These are phyloP conservation scores for Botrytis fragariae DNA, from an alignment of 2,329 filamentous ascomycete genomes.

Conservation along the genomic window DNA sequence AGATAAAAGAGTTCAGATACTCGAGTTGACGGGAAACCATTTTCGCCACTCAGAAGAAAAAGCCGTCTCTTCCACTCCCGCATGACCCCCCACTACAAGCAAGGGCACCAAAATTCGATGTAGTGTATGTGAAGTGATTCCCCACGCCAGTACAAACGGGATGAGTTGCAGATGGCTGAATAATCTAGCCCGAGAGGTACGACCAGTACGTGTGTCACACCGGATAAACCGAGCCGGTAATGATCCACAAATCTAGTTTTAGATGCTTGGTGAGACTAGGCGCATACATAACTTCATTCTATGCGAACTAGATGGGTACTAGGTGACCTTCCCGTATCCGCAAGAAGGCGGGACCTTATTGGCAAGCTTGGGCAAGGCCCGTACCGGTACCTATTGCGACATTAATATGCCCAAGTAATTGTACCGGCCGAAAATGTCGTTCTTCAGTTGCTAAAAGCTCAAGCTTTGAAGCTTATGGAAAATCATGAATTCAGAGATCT, in stretches of 20 bases:
- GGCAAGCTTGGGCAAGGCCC: background rate
- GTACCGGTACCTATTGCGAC: background rate
- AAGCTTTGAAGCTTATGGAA: background rate
- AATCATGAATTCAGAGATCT: background rate
- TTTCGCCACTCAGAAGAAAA: background rate
- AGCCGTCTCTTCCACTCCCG: background rate
- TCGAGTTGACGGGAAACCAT: background rate
- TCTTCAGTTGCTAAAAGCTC: background rate
- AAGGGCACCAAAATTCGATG: background rate
- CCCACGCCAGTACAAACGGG: slow-evolving; percentile 3
- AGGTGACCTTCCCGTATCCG: background rate
- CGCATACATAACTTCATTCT: background rate
- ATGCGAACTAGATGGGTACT: background rate
- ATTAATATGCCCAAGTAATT: background rate
- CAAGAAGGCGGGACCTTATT: background rate
- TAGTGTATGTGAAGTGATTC: slow-evolving; percentile 2
- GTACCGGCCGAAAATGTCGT: background rate
- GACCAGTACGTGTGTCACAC: background rate
- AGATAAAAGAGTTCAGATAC: background rate
- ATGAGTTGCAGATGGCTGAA: slow-evolving; percentile 9
- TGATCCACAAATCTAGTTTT: slow-evolving; percentile 4
- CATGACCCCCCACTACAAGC: background rate
- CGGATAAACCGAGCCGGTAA: background rate
- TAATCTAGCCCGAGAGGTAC: background rate
- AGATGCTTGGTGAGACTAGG: background rate